Percentiles rank a stretch among this genome's conserved stretches.
phyloP scores from a whole-genome alignment of 176 grass and related monocot genomes.

The Coix lacrymajobi region DNA sequence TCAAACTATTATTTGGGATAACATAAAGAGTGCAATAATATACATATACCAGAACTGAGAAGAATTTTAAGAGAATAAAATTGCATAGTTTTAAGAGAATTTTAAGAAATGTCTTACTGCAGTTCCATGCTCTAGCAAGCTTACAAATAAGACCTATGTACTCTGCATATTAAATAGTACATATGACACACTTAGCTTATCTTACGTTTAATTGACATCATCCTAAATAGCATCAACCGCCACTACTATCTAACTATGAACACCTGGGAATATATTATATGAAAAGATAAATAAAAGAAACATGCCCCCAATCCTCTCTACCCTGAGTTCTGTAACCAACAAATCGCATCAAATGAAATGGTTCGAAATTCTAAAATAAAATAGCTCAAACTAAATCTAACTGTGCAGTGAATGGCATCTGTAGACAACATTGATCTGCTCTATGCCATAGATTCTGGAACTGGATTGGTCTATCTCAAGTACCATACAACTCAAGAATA shows the following conservation, averaged over 20 bases:
- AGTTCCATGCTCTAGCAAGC: neutral
- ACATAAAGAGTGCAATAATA: neutral
- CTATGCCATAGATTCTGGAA: neutral
- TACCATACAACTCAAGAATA: neutral
- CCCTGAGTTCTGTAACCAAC: neutral
- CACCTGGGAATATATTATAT: too few relatives aligned
- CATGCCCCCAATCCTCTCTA: neutral
- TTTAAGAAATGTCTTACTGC: neutral
- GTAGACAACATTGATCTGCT: neutral
- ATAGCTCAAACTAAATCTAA: neutral
- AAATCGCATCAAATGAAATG: neutral
- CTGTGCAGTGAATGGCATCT: neutral
- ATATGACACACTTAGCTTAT: neutral
- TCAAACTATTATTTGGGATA: neutral
- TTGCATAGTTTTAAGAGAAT: neutral
- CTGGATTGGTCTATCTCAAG: neutral
- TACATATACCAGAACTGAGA: neutral
- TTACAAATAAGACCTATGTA: neutral
- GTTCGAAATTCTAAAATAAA: neutral
- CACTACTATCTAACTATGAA: too few relatives aligned
- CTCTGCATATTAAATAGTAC: neutral
- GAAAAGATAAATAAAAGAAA: too few relatives aligned
- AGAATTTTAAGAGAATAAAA: neutral
- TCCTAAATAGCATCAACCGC: too few relatives aligned
- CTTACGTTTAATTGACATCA: too few relatives aligned